These are phyloP conservation scores for Cyclaneusma minus DNA, from an alignment of 2,329 filamentous ascomycete genomes.

Conservation along the genomic window DNA sequence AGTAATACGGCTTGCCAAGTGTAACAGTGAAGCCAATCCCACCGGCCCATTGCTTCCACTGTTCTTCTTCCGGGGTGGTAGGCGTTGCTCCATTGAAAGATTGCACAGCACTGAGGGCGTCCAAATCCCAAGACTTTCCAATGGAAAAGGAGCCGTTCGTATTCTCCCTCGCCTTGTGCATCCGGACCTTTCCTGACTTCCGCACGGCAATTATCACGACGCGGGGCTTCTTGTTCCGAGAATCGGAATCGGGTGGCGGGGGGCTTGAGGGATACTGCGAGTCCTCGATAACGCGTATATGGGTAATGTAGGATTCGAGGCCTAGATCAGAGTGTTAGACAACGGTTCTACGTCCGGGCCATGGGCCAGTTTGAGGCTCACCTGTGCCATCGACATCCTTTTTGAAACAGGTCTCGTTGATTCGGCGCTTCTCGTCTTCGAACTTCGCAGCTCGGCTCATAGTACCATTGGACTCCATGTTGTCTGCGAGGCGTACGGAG, in stretches of 20 bases:
- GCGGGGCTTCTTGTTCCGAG: conserved; percentile 69
- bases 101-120: conserved; percentile 73
- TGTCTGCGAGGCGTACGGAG: too few species aligned
- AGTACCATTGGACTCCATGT: too few species aligned
- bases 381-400: conserved; percentile 73
- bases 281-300: conserved; percentile 84
- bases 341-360: conserved; percentile 5
- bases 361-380: conserved; percentile 30
- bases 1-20: conserved; percentile 90
- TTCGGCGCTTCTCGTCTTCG: conserved; percentile 90
- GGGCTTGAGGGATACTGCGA: conserved; percentile 68
- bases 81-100: conserved; percentile 55
- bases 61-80: conserved; percentile 41
- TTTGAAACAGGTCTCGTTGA: conserved; percentile 94
- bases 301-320: conserved; percentile 92
- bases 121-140: conserved; percentile 94
- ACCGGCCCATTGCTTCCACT: conserved; percentile 60
- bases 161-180: conserved; percentile 97
- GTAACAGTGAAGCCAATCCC: conserved; percentile 76
- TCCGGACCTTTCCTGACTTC: conserved; percentile 78
- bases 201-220: conserved; percentile 88
- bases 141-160: conserved; percentile 88
- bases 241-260: conserved; percentile 61
- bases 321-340: conserved; percentile 29
- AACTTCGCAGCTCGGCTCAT: conserved; percentile 58